Conservation (phyloP, 495 filamentous ascomycete genomes). For the Xylaria castorea region DNA sequence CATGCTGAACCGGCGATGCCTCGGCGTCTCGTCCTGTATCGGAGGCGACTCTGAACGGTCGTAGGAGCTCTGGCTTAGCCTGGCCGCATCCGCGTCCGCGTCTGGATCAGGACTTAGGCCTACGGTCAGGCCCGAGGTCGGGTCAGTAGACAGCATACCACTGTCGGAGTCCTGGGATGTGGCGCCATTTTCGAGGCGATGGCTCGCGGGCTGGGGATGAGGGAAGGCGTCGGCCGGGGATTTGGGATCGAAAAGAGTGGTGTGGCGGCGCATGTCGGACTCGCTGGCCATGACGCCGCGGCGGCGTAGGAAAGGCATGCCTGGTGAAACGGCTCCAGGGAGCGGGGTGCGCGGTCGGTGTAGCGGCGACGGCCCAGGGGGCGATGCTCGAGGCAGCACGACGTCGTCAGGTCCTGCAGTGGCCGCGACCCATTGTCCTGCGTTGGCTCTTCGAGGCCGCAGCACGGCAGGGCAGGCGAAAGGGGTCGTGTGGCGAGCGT, state of each 20-base stretch:
- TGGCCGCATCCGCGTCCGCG: constrained; percentile 32
- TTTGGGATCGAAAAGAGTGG: constrained; percentile 45
- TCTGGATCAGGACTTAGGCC: constrained; percentile 30
- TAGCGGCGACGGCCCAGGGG: constrained; percentile 22
- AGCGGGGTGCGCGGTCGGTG: constrained; percentile 25
- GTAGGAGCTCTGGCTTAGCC: constrained; percentile 41
- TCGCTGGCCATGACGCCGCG: constrained; percentile 59
- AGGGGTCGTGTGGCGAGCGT: constrained; percentile 1
- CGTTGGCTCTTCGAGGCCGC: constrained; percentile 28
- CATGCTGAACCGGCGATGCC: constrained; percentile 81
- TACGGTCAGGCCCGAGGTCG: constrained; percentile 33
- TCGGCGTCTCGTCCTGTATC: constrained; percentile 56
- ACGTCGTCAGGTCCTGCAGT: constrained; percentile 37
- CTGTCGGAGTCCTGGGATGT: constrained; percentile 15
- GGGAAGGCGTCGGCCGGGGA: constrained; percentile 28
- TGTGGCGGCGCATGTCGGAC: constrained; percentile 56
- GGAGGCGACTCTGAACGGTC: constrained; percentile 46
- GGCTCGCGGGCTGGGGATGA: constrained; percentile 24
- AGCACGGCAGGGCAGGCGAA: constrained; percentile 18
- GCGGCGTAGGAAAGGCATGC: constrained; percentile 59
- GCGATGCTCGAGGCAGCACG: constrained; percentile 28
- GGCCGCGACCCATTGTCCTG: constrained; percentile 38
- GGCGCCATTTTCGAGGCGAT: constrained; percentile 27
- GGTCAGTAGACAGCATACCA: constrained; percentile 21
- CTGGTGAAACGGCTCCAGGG: constrained; percentile 20